Base-by-base conservation (phyloP, 441 rosid genomes). In the Pelargonium myrrhifolium region DNA sequence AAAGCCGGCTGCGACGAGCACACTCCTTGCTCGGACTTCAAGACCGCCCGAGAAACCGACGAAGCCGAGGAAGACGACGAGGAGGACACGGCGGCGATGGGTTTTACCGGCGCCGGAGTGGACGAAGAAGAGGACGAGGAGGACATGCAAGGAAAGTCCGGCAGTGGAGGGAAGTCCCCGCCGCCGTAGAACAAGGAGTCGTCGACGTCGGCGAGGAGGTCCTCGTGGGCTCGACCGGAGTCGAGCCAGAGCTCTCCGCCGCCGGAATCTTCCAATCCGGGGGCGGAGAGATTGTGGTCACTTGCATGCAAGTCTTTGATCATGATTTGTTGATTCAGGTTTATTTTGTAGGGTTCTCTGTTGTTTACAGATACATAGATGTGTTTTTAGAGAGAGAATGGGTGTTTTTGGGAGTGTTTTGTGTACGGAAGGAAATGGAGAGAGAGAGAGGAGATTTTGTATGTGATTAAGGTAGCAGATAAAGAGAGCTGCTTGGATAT, bases 141-240 rank as follows among this genome's bases (percentile, higher is more conserved):
- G 0, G 97, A 93, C 96, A 93, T 93, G 99, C 95, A 89, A 66
- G 95, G 89, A 64, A 93, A 88, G 66, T 88, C 96, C 24, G 92
- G 88, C 1, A 91, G 86, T 0, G 86, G 78, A 22, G 92, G 93
- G 69, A 89, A 87, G 70, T 93, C 93, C 14, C 49, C 49, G 49
- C 69, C 76, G 49, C 68, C 75, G 53, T 85, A 93, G 77, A 89
- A 86, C 31, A 87, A 72, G 0, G 91, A 86, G 64, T 83, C 72
- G 59, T 80, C 92, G 70, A 83, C 72, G 59, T 80, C 92, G 70
- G 82, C 83, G 31, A 85, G 79, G 22, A 90, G 72, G 62, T 81
- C 83, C 18, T 73, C 83, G 64, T 75, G 64, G 28, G 28, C 1
- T 24, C 2, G 28, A 24, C 28, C 28, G 28, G 28, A 24, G 9